phyloP scores from a whole-genome alignment of 129 eudicot species.

The Cynara cardunculus region DNA sequence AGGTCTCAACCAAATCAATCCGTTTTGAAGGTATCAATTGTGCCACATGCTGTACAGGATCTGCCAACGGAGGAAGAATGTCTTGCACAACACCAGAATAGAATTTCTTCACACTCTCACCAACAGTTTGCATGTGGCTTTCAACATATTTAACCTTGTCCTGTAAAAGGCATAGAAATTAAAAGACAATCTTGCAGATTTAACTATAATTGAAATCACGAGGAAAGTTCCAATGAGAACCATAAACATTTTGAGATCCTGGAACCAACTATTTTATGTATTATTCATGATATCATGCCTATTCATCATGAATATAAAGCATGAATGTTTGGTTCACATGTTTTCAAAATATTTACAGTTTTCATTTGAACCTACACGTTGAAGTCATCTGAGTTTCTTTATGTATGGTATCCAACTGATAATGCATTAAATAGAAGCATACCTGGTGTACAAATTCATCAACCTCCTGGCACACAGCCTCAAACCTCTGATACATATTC shows the following conservation, averaged over 20 bases:
- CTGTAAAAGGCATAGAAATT: constrained; percentile 28
- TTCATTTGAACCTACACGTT: too few relatives aligned
- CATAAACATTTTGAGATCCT: neutral
- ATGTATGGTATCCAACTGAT: neutral
- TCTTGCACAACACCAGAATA: constrained; percentile 48
- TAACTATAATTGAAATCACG: neutral
- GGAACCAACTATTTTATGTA: neutral
- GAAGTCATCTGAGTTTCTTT: too few relatives aligned
- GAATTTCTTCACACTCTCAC: constrained; percentile 38
- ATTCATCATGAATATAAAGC: neutral
- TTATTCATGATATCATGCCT: neutral
- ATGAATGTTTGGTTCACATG: neutral
- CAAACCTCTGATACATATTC: constrained; percentile 48
- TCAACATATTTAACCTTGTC: constrained; percentile 47
- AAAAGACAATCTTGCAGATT: neutral
- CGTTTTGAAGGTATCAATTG: constrained; percentile 21
- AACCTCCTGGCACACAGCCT: constrained; percentile 45
- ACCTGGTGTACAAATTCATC: constrained; percentile 57
- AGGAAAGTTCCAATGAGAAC: neutral
- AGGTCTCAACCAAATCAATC: constrained; percentile 12
- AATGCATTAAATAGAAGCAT: too few relatives aligned
- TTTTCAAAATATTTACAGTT: neutral
- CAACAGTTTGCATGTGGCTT: constrained; percentile 42
- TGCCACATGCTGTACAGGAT: constrained; percentile 19
- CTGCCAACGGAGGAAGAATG: constrained; percentile 28